These are phyloP conservation scores for Juncus inflexus DNA, from an alignment of 176 grass and related monocot species.

Conservation along the genomic window DNA sequence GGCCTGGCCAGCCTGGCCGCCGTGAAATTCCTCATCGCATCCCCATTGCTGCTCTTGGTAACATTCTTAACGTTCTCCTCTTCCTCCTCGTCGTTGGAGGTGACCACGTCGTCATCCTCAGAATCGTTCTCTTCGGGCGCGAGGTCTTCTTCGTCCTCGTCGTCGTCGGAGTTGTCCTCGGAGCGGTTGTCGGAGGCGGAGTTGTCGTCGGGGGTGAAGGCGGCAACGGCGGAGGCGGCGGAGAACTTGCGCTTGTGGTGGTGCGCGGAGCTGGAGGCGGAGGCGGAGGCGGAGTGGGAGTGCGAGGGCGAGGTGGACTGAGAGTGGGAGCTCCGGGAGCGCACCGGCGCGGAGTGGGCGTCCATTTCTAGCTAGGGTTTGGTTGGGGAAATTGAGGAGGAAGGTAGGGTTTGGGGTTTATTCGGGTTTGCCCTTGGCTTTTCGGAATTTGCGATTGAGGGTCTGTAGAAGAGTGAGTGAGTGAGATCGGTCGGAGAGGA, in stretches of 20 bases:
- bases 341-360: conserved; percentile 39
- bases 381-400: neutral
- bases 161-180: conserved; percentile 39
- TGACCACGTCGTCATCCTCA: conserved; percentile 30
- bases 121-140: conserved; percentile 20
- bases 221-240: conserved; percentile 28
- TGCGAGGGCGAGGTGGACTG: conserved; percentile 38
- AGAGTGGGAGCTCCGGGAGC: conserved; percentile 35
- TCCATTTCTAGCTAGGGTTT: conserved; percentile 54
- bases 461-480: too few relatives aligned
- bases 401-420: conserved; percentile 40
- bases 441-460: neutral
- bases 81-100: conserved; percentile 53
- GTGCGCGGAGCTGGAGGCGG: conserved; percentile 63
- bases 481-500: too few relatives aligned
- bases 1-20: conserved; percentile 41
- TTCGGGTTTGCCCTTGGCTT: neutral
- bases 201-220: conserved; percentile 36
- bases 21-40: conserved; percentile 46
- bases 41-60: conserved; percentile 21
- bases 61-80: conserved; percentile 32
- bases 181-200: conserved; percentile 32
- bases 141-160: conserved; percentile 23
- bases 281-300: conserved; percentile 72
- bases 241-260: conserved; percentile 93